A percentile compares a stretch with the other conserved stretches of the same genome.
phyloP scores from a whole-genome alignment of 176 grass and related monocot genomes.

The Chrysopogon serrulatus region DNA sequence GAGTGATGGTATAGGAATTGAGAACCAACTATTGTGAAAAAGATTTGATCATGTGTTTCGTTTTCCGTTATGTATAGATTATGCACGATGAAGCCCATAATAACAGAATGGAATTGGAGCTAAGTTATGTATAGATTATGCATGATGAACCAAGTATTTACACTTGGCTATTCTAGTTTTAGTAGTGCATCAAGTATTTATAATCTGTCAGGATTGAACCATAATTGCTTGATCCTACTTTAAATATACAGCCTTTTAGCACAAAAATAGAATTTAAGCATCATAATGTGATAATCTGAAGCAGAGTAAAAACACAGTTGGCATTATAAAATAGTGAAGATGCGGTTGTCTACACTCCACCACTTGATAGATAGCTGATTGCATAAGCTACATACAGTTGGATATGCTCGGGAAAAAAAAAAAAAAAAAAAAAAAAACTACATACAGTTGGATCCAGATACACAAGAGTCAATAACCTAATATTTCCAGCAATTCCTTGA shows the following conservation, averaged over 20 bases:
- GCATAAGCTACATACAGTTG: slow-evolving; percentile 5
- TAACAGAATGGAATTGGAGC: no score
- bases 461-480: slow-evolving; percentile 24
- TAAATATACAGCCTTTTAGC: neutral
- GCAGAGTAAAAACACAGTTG: no score
- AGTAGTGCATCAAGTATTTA: neutral
- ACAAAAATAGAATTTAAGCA: neutral
- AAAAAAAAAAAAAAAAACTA: no score
- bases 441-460: neutral
- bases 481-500: neutral
- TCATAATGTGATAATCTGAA: neutral
- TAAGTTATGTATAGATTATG: no score
- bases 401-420: no score
- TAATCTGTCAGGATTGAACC: no score
- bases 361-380: neutral
- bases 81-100: neutral
- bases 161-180: neutral
- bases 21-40: neutral
- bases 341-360: neutral
- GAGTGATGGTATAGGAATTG: neutral
- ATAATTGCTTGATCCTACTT: neutral
- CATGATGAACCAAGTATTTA: neutral
- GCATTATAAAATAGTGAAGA: neutral
- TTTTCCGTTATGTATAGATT: neutral
- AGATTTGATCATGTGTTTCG: neutral